phyloP scores from a whole-genome alignment of 305 asterid species.

The Fraxinus dipetala region DNA sequence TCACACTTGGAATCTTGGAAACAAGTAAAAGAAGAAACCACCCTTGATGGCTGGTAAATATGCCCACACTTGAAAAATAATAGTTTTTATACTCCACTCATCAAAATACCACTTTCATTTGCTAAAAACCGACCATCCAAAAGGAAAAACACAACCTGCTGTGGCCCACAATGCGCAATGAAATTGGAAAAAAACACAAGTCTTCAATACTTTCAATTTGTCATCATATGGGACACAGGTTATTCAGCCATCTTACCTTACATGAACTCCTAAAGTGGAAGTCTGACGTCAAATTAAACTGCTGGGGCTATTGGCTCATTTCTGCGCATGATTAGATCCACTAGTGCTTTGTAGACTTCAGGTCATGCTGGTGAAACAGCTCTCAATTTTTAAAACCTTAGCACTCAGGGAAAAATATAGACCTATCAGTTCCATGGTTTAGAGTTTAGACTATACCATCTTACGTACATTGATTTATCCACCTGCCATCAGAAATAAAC shows the following conservation, averaged over 20 bases:
- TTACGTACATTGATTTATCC: background rate
- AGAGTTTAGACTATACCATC: background rate
- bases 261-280: background rate
- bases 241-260: background rate
- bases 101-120: background rate
- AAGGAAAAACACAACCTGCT: background rate
- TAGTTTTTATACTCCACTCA: background rate
- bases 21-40: background rate
- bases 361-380: background rate
- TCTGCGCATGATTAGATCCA: background rate
- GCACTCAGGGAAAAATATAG: background rate
- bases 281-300: background rate
- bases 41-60: background rate
- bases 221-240: background rate
- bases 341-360: background rate
- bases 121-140: background rate
- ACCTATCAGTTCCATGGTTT: background rate
- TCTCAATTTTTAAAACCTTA: background rate
- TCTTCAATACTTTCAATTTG: background rate
- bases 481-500: background rate
- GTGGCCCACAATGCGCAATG: background rate
- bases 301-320: background rate
- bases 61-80: background rate
- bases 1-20: background rate
- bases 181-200: background rate